Base-by-base conservation (phyloP, 352 stramenopile genomes). In the Pythium insidiosum region DNA sequence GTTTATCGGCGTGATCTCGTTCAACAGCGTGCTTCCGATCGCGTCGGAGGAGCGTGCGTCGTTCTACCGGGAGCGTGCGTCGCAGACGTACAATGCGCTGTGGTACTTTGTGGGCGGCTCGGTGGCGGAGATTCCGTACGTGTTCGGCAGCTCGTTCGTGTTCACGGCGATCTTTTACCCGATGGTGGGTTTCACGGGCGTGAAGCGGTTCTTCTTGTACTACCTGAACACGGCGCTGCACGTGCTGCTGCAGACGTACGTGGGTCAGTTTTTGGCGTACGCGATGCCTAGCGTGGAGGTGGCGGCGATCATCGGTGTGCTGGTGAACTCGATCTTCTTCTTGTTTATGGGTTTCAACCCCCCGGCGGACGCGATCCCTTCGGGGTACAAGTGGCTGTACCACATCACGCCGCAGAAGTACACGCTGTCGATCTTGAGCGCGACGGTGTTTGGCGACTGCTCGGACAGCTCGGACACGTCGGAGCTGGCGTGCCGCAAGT, bases 1-100 rank as follows among this genome's bases (percentile, higher is more conserved):
- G 35, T 93, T 94, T 41, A 60, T 84, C 25, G 59, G 64, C 16
- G 56, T 87, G 18, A 74, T 84, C 22, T 72, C 66, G 30, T 71
- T 92, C 37, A 58, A 86, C 23, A 77, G 57, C 2, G 68, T 80
- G 2, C 40, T 94, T 11, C 64, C 78, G 11, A 58, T 91, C 4
- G 71, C 85, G 31, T 55, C 71, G 45, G 61, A 71, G 24, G 74
- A 94, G 51, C 65, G 85, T 6, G 74, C 88, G 19, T 79, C 88
- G 24, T 98, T 94, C 57, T 97, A 98, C 68, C 69, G 89, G 5
- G 90, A 98, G 56, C 85, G 93, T 20, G 74, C 82, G 13, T 74
- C 85, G n/a, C 56, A 90, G 53, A 97, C 94, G 49, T 98, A 98
- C 53, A 72, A 83, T 35, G 58, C 80, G 22, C 48, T 76, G 2